Evolutionary conservation across 1,284 basidiomycete genomes (phyloP), one percentile per base, ranked within the genome.

Genomic region (Naganishia cerealis): DNA sequence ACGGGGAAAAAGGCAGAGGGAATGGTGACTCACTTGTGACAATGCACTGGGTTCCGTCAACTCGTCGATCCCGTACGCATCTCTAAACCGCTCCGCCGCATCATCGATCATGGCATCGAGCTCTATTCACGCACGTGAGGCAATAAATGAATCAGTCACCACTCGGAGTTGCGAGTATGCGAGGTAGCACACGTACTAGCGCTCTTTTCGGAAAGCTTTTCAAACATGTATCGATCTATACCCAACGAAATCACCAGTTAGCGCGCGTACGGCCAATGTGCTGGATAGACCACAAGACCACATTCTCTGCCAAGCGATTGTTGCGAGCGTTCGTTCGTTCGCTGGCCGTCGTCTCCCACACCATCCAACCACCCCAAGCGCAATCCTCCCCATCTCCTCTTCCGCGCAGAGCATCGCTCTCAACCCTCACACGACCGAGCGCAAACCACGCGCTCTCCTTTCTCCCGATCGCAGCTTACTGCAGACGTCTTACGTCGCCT

Each of bases 201-300:
- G 71, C 90, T 88, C 42, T 92, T 84, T 74, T 90, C 90, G 0
- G 86, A 86, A 21, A 90, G 83, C 80, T 91, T 92, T 78, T 95
- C 92, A 76, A 90, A 92, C 92, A 95, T 94, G 79, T 96, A 96
- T 38, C 90, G 86, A 81, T 94, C 90, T 92, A 71, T 24, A 42
- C n/a, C n/a, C 29, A 40, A 33, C 10, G 6, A 18, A 12, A 26
- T 50, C 42, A 59, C 24, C 39, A 18, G 21, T 67, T 21, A 42
- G 12, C n/a, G 24, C 38, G 21, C 40, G 13, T n/a, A 33, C 29
- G 21, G 43, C 13, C 50, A 21, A 12, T n/a, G 16, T n/a, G 3
- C 16, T 18, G 16, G 2, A 42, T 18, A 9, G 40, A 2, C 16
- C 13, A 42, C 40, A 33, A 33, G 29, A 33, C 29, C 6, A 33